Base-by-base conservation (phyloP, 768 basidiomycete genomes). In the Kwoniella botswanensis region DNA sequence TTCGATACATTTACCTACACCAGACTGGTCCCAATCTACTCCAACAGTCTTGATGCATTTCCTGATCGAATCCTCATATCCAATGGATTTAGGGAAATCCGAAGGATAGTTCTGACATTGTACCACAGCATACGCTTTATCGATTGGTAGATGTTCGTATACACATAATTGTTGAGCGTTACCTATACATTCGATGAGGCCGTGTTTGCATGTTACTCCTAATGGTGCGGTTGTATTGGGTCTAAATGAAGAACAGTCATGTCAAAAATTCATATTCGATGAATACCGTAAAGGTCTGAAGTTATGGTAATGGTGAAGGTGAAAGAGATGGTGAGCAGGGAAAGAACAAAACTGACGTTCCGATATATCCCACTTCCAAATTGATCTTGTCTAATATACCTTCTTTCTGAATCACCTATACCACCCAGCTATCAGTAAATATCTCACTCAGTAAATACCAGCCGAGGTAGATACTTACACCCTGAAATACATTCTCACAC, bases 121-220 rank as follows among this genome's bases (percentile, higher is more conserved):
- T 4, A 77, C 29, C 4, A 70, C 53, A 17, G 79, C 74, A 55
- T 70, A 73, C 50, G 71, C 76, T 10, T 66, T 41, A 11, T 60
- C 26, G 2, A 76, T 35, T 79, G 89, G 88, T 65, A 76, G 61
- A 56, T 70, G 59, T 21, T 73, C 64, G 63, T 75, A 70, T 15
- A 84, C 91, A 82, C 95, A 98, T 29, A 97, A 86, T 80, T 97
- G 90, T 70, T 97, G 92, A 18, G 93, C 88, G 84, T 96, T 94
- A 54, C 92, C 94, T 15, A 71, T 22, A 71, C 94, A 97, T 83
- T 98, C 94, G 63, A 87, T 82, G 4, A 85, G 84, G 18, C 93
- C 94, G 79, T 96, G 94, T 86, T 87, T 87, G 84, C 94, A 97
- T 43, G 85, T 87, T 41, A 91, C 88, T n/a, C 93, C 93, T 21